These are phyloP conservation scores for Smallanthus sonchifolius DNA, from an alignment of 129 eudicot genomes.

Conservation along the genomic window DNA sequence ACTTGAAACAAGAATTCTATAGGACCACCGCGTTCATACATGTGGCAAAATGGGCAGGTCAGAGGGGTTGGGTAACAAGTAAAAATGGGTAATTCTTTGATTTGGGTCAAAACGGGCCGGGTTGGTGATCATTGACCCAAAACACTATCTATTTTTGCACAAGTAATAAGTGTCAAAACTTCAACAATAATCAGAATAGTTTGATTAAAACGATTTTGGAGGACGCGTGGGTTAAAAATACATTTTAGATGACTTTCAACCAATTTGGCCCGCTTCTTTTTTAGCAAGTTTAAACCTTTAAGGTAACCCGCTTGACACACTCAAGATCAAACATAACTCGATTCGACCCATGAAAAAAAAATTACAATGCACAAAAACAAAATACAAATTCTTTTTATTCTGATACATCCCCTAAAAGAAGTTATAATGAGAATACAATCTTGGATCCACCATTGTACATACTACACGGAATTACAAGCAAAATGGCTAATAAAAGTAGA, in stretches of 20 bases:
- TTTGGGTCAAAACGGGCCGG: background rate
- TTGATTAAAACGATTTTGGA: background rate
- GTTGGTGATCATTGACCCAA: background rate
- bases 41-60: background rate
- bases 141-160: background rate
- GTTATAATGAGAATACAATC: background rate
- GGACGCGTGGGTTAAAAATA: background rate
- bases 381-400: background rate
- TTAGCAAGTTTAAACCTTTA: background rate
- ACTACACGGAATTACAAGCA: background rate
- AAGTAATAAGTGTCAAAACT: background rate
- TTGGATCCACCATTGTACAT: conserved; percentile 5
- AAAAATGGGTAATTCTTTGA: background rate
- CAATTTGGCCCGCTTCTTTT: background rate
- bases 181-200: background rate
- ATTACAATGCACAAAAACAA: background rate
- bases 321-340: background rate
- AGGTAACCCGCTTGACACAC: background rate
- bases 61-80: background rate
- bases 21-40: background rate
- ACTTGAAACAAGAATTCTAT: conserved; percentile 1
- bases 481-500: background rate
- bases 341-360: background rate
- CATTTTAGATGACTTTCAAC: background rate
- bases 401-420: conserved; percentile 2